Evolutionary conservation across 1,139 yeast species (phyloP), one percentile per base, ranked within the genome.

Genomic region (Wickerhamomyces sp.): DNA sequence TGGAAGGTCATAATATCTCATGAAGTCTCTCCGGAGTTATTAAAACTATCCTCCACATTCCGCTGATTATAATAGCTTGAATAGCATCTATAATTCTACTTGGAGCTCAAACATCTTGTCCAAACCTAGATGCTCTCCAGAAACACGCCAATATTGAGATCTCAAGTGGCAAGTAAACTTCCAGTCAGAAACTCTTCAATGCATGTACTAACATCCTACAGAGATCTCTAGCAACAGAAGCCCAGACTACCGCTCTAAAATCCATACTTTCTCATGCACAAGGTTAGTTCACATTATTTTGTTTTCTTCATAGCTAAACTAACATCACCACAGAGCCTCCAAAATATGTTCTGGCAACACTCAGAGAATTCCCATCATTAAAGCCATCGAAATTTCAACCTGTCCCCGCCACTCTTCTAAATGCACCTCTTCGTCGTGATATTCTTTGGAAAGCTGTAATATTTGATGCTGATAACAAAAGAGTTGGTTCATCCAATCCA

Each of bases 391-490:
- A 76, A 20, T 74, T 84, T 48, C 72, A 84, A 39, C 93, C 96
- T 17, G 78, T 88, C 26, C 84, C 94, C 27, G 61, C 81, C 5
- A 55, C 68, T 16, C 71, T 88, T 32, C 66, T 91, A 36, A 80
- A 80, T 40, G 68, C 72, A 23, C 95, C 95, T 26, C 59, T 85
- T 39, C 79, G 98, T 62, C 78, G 95, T 61, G 99, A 91, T 61
- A 61, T 89, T 23, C 71, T 91, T 44, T 91, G 97, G 96, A 78
- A 81, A 54, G 96, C 97, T 1, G 96, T 86, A 15, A 86, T 86
- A 2, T 87, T 70, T 65, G 99, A 91, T 66, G 85, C 91, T 28
- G 96, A 93, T 55, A 77, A 76, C 43, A 79, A 80, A 45, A 78
- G 97, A 60, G 95, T 86, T 11, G 96, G 96, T 28, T 73, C 96